Percentiles rank a stretch among this genome's conserved stretches.
phyloP scores from a whole-genome alignment of 371 early-diverging fungal species.

The Syncephalis fuscata region DNA sequence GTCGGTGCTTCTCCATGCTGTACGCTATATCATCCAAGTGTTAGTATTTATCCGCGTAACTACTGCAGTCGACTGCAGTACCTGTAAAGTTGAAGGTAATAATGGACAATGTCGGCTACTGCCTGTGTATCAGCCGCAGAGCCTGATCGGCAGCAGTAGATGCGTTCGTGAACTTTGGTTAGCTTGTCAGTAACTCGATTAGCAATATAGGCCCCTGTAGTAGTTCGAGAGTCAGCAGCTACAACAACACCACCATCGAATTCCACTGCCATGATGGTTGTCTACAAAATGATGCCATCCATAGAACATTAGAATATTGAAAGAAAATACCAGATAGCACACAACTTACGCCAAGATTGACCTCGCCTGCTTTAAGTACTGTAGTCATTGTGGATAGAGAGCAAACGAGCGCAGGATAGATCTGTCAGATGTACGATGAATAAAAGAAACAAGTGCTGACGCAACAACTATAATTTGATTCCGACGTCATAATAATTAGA shows the following conservation, averaged over 20 bases:
- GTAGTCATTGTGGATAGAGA: too few relatives aligned
- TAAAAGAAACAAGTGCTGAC: too few relatives aligned
- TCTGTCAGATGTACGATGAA: too few relatives aligned
- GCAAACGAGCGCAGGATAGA: too few relatives aligned
- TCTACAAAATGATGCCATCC: conserved; percentile 32
- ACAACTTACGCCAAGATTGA: conserved; percentile 74
- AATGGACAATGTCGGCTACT: conserved; percentile 89
- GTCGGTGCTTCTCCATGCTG: conserved; percentile 74
- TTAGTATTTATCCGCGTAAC: neutral
- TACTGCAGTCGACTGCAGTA: conserved; percentile 16
- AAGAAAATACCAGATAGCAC: neutral
- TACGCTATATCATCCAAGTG: conserved; percentile 24
- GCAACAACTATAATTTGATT: too few relatives aligned
- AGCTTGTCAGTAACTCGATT: conserved; percentile 98
- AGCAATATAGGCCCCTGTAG: conserved; percentile 90
- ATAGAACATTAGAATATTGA: neutral
- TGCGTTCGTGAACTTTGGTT: conserved; percentile 88
- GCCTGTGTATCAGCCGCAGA: conserved; percentile 99
- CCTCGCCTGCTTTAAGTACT: conserved; percentile 71
- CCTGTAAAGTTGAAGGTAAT: conserved; percentile 82
- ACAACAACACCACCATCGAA: conserved; percentile 94
- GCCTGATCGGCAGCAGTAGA: conserved; percentile 98
- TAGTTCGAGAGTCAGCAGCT: conserved; percentile 98
- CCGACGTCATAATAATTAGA: too few relatives aligned
- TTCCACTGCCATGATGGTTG: conserved; percentile 98